Conservation (phyloP, 495 filamentous ascomycete genomes). For the Darksidea phi region DNA sequence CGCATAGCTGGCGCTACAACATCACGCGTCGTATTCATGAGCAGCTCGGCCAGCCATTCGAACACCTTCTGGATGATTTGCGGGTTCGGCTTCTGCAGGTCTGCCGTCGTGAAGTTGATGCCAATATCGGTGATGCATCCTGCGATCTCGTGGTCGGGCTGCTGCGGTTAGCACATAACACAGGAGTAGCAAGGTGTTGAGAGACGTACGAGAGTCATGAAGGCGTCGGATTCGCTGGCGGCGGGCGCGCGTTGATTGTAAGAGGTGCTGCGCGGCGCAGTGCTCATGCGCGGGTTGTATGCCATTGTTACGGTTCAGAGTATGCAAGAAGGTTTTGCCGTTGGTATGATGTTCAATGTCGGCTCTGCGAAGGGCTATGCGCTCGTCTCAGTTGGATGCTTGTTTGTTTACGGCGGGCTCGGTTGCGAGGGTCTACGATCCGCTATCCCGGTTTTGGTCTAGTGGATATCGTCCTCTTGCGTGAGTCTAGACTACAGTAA, state of each 20-base stretch:
- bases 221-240: conserved; percentile 78
- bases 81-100: conserved; percentile 89
- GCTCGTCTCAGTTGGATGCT: background rate
- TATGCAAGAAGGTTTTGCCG: too few species aligned
- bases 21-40: conserved; percentile 86
- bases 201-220: conserved; percentile 74
- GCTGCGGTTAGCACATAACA: conserved; percentile 9
- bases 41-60: conserved; percentile 91
- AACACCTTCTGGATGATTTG: conserved; percentile 93
- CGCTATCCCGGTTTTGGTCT: background rate
- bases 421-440: background rate
- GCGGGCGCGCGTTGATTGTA: conserved; percentile 58
- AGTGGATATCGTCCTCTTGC: too few species aligned
- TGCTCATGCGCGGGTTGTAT: conserved; percentile 65
- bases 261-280: conserved; percentile 51
- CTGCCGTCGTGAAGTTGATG: conserved; percentile 79
- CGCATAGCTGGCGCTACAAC: conserved; percentile 93
- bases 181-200: background rate
- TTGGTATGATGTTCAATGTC: too few species aligned
- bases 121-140: conserved; percentile 96
- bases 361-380: background rate
- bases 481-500: too few species aligned
- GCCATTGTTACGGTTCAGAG: conserved; percentile 12
- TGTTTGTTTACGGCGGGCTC: conserved; percentile 1
- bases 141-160: conserved; percentile 85